Percentiles rank a stretch among this genome's conserved stretches.
Evolutionary conservation across 2,329 filamentous ascomycete species (phyloP).

Genomic region (Epicoccum nigrum): DNA sequence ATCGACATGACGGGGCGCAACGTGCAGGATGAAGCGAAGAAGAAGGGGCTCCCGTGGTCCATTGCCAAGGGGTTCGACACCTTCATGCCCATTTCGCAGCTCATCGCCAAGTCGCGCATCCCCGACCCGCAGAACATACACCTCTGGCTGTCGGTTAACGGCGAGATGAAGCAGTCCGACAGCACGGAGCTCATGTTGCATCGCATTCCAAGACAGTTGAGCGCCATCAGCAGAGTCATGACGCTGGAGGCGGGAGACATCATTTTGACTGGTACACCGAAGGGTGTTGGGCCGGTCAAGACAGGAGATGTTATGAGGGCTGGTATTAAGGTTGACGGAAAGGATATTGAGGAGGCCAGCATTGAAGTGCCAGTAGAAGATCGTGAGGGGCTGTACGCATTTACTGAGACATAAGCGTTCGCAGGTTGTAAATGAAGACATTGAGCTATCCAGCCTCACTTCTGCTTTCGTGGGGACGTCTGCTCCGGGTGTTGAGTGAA

Average conservation of each 20-base stretch:
- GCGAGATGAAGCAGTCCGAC: conserved; percentile 77
- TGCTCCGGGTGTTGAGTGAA: background rate
- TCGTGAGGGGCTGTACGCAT: conserved; percentile 77
- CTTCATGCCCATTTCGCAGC: conserved; percentile 83
- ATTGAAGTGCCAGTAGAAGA: conserved; percentile 86
- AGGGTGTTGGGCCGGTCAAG: conserved; percentile 86
- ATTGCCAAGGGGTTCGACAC: conserved; percentile 99
- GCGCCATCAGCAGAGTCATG: conserved; percentile 95
- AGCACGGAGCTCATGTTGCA: conserved; percentile 96
- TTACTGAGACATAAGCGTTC: conserved; percentile 56
- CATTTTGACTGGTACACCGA: conserved; percentile 94
- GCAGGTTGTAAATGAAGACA: background rate
- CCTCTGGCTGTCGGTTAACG: conserved; percentile 85
- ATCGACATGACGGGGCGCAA: conserved; percentile 99
- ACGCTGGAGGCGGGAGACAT: conserved; percentile 90
- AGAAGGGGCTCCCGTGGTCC: conserved; percentile 93
- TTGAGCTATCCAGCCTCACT: background rate
- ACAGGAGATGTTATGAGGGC: conserved; percentile 88
- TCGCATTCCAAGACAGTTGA: conserved; percentile 82
- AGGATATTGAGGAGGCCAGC: conserved; percentile 81
- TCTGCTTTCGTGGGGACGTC: conserved; percentile 1
- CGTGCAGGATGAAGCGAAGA: conserved; percentile 94
- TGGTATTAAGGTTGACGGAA: conserved; percentile 77
- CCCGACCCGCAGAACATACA: conserved; percentile 87
- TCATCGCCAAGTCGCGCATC: conserved; percentile 80